phyloP scores from a whole-genome alignment of 495 filamentous ascomycete species.

The Podospora sp. region DNA sequence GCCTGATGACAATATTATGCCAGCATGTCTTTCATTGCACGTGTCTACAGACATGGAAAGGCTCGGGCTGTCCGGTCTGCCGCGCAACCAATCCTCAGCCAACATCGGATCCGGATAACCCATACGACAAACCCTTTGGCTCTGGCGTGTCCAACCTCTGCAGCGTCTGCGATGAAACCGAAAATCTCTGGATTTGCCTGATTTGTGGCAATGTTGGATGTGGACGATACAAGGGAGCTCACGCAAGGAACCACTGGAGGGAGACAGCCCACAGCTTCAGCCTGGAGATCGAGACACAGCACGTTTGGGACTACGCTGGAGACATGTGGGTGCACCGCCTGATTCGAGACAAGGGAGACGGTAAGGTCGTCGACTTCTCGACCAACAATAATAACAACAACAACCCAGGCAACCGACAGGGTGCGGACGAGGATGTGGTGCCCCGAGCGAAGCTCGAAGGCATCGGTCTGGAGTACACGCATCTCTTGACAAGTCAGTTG shows the following conservation, averaged over 20 bases:
- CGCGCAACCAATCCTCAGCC: constrained; percentile 68
- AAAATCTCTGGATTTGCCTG: constrained; percentile 91
- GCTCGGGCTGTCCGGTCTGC: constrained; percentile 91
- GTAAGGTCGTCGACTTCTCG: constrained; percentile 85
- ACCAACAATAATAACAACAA: constrained; percentile 27
- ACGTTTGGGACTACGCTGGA: constrained; percentile 95
- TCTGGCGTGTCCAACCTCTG: constrained; percentile 58
- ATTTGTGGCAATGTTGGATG: constrained; percentile 95
- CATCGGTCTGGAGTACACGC: constrained; percentile 91
- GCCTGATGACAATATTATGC: constrained; percentile 91
- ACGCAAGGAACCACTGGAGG: constrained; percentile 94
- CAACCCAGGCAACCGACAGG: neutral
- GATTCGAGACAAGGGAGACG: constrained; percentile 88
- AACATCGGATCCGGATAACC: constrained; percentile 42
- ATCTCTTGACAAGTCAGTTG: constrained; percentile 86
- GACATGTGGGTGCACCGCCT: constrained; percentile 96
- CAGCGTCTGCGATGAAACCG: constrained; percentile 69
- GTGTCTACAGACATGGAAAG: constrained; percentile 95
- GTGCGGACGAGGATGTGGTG: constrained; percentile 66
- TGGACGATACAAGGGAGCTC: constrained; percentile 89
- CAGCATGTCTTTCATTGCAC: constrained; percentile 98
- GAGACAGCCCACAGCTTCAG: constrained; percentile 85
- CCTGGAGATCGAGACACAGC: constrained; percentile 88
- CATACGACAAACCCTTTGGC: constrained; percentile 54
- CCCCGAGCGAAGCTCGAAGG: constrained; percentile 89